Percentiles rank a stretch among this genome's conserved stretches.
Conservation (phyloP, 2,329 filamentous ascomycete species). For the Fusarium avenaceum region DNA sequence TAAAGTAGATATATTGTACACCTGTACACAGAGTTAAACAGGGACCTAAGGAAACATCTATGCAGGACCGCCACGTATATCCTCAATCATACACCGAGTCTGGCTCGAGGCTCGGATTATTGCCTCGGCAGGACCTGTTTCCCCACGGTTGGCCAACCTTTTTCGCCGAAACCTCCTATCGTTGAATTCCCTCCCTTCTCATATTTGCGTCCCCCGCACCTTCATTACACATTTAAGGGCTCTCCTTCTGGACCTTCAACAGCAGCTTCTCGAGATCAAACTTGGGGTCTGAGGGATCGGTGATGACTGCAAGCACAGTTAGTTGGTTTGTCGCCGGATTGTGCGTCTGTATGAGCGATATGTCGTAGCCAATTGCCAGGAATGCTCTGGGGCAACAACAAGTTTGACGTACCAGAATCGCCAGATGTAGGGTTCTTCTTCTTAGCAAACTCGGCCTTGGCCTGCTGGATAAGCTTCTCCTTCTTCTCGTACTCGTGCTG, state of each 20-base stretch:
- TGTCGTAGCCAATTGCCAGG: conserved; percentile 30
- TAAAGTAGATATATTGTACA: conserved; percentile 68
- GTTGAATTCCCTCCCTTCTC: conserved; percentile 50
- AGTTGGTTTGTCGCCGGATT: conserved; percentile 33
- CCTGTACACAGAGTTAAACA: conserved; percentile 63
- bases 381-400: conserved; percentile 13
- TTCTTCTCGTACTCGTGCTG: conserved; percentile 92
- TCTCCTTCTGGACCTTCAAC: conserved; percentile 70
- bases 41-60: conserved; percentile 64
- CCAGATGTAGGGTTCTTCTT: conserved; percentile 69
- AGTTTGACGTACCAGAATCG: conserved; percentile 51
- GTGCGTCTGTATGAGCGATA: conserved; percentile 9
- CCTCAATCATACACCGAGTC: conserved; percentile 57
- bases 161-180: conserved; percentile 44
- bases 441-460: conserved; percentile 91
- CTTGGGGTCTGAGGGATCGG: conserved; percentile 84
- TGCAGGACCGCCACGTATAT: conserved; percentile 60
- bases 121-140: conserved; percentile 44
- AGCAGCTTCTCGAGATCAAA: conserved; percentile 94
- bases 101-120: conserved; percentile 51
- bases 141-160: conserved; percentile 44
- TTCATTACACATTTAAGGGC: conserved; percentile 57
- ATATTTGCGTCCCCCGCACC: conserved; percentile 36
- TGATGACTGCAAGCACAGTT: conserved; percentile 50
- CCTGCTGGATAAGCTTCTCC: conserved; percentile 90